A percentile compares a stretch with the other conserved stretches of the same genome.
These are phyloP conservation scores for Diplocarpon mali DNA, from an alignment of 2,329 filamentous ascomycete genomes.

Conservation along the genomic window DNA sequence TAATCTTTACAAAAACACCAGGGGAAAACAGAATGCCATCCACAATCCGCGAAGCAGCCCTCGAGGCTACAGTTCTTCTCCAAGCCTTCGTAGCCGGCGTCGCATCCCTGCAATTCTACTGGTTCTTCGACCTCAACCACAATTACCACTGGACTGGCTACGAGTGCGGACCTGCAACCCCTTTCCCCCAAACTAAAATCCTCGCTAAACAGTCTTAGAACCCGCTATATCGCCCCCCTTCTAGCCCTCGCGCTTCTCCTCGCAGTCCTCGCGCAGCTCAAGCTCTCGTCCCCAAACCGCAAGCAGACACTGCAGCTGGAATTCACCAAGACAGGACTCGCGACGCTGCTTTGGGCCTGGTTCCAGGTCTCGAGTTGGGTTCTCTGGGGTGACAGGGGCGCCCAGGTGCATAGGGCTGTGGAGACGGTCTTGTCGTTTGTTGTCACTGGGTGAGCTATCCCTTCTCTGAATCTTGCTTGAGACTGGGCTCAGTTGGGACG, in stretches of 20 bases:
- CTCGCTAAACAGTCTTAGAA: neutral
- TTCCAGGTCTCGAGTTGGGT: neutral
- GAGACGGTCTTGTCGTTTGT: neutral
- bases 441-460: neutral
- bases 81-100: conserved; percentile 1
- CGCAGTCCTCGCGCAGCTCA: neutral
- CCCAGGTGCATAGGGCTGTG: neutral
- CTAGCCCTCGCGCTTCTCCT: neutral
- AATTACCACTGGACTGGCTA: neutral
- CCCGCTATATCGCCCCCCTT: neutral
- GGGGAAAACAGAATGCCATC: neutral
- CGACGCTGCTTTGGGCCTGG: neutral
- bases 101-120: neutral
- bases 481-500: neutral
- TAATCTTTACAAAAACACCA: too few relatives aligned
- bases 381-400: neutral
- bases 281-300: conserved; percentile 1
- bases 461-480: neutral
- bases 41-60: neutral
- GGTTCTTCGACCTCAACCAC: neutral
- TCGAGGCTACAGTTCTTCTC: neutral
- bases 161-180: neutral
- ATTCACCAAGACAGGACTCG: neutral
- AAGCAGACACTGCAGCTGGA: conserved; percentile 1
- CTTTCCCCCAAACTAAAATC: neutral